These are phyloP conservation scores for Ophiocordyceps australis DNA, from an alignment of 2,329 filamentous ascomycete species.

Conservation along the genomic window DNA sequence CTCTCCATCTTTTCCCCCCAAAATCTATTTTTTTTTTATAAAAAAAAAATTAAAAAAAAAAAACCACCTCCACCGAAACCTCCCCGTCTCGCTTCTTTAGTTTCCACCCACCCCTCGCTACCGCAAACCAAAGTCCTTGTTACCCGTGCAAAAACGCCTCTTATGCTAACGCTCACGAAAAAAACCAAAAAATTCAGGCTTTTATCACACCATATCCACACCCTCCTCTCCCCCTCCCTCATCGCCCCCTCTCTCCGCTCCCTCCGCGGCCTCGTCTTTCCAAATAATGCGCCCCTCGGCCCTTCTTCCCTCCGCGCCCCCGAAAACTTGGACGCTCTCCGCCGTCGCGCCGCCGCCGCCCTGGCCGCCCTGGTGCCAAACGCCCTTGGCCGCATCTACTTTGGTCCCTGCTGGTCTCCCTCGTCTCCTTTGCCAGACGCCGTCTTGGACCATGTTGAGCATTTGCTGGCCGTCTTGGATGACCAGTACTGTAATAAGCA, in stretches of 20 bases:
- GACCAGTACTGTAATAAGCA: slow-evolving; percentile 90
- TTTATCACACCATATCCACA: slow-evolving; percentile 37
- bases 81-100: too few relatives aligned
- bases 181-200: too few relatives aligned
- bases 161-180: too few relatives aligned
- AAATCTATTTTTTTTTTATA: too few relatives aligned
- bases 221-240: slow-evolving; percentile 42
- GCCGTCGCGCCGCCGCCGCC: slow-evolving; percentile 46
- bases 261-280: slow-evolving; percentile 66
- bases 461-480: slow-evolving; percentile 54
- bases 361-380: slow-evolving; percentile 29
- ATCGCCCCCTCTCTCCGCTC: slow-evolving; percentile 51
- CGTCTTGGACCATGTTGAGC: slow-evolving; percentile 40
- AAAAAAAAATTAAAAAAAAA: too few relatives aligned
- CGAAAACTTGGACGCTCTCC: slow-evolving; percentile 41
- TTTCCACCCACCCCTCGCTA: too few relatives aligned
- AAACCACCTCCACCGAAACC: too few relatives aligned
- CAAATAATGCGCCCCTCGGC: slow-evolving; percentile 63
- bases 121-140: too few relatives aligned
- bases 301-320: slow-evolving; percentile 42
- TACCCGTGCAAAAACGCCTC: too few relatives aligned
- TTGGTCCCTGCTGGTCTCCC: slow-evolving; percentile 19
- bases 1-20: too few relatives aligned
- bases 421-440: slow-evolving; percentile 7
- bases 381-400: slow-evolving; percentile 29